These are phyloP conservation scores for Ceratocystis albifundus DNA, from an alignment of 2,329 filamentous ascomycete genomes.

Conservation along the genomic window DNA sequence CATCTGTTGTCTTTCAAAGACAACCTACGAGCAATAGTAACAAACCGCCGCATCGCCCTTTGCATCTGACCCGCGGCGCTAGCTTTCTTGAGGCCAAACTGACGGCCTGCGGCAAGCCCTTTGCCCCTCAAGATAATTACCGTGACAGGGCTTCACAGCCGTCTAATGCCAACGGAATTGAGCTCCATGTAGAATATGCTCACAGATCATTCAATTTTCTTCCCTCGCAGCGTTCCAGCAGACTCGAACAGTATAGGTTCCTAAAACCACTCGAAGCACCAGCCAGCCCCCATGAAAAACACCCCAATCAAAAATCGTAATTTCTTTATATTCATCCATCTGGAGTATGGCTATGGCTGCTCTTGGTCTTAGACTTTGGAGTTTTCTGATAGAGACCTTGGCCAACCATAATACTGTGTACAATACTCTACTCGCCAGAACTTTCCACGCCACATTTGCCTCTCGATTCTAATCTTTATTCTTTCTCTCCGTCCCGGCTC, in stretches of 20 bases:
- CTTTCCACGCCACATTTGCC: neutral
- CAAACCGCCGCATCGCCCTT: neutral
- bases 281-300: neutral
- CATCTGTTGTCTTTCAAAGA: neutral
- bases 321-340: neutral
- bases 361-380: too few relatives aligned
- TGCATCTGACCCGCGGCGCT: neutral
- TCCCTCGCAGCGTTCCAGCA: neutral
- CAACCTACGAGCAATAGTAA: neutral
- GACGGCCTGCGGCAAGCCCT: neutral
- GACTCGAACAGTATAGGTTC: neutral
- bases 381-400: neutral
- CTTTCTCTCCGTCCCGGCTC: neutral
- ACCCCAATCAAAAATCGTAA: neutral
- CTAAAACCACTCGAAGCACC: neutral
- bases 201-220: slow-evolving; percentile 5
- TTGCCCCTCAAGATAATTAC: neutral
- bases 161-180: neutral
- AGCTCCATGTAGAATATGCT: neutral
- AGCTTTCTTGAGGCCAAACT: neutral
- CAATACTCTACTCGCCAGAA: neutral
- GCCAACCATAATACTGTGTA: neutral
- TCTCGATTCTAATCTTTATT: neutral
- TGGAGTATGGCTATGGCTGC: neutral
- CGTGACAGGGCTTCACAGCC: neutral